Percentiles rank a stretch among this genome's conserved stretches.
phyloP scores from a whole-genome alignment of 345 rosid genomes.

The Citrus unshiu region DNA sequence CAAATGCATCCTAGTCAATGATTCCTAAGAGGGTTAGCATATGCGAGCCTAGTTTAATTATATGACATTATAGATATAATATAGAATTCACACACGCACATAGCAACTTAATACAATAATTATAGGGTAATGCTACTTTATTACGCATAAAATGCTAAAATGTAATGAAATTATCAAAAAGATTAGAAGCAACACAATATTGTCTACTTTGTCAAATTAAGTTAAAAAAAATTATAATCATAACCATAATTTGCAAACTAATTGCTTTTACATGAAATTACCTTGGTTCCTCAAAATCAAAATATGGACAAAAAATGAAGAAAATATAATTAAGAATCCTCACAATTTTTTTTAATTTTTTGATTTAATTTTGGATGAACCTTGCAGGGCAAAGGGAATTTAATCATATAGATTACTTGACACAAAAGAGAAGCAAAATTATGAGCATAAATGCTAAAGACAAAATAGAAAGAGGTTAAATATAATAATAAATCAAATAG shows the following conservation, averaged over 20 bases:
- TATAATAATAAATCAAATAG: neutral
- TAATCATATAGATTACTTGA: no score
- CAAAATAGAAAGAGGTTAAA: constrained; percentile 3
- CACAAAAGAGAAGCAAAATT: neutral
- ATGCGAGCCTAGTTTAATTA: neutral
- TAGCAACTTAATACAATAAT: neutral
- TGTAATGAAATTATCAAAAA: neutral
- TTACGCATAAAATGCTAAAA: neutral
- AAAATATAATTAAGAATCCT: no score
- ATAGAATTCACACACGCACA: neutral
- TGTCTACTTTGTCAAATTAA: neutral
- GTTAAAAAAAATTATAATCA: no score
- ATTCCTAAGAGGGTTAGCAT: neutral
- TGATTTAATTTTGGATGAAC: no score
- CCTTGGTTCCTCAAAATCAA: neutral
- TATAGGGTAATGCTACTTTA: neutral
- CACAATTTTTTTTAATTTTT: no score
- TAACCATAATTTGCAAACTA: neutral
- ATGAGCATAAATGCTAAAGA: neutral
- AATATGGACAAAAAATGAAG: neutral
- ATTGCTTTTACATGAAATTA: no score
- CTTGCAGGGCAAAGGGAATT: no score
- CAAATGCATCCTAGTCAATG: constrained; percentile 6
- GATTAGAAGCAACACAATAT: neutral
- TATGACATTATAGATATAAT: neutral